A percentile compares a stretch with the other conserved stretches of the same genome.
Conservation (phyloP, 257 asterid species). For the Coffea canephora region DNA sequence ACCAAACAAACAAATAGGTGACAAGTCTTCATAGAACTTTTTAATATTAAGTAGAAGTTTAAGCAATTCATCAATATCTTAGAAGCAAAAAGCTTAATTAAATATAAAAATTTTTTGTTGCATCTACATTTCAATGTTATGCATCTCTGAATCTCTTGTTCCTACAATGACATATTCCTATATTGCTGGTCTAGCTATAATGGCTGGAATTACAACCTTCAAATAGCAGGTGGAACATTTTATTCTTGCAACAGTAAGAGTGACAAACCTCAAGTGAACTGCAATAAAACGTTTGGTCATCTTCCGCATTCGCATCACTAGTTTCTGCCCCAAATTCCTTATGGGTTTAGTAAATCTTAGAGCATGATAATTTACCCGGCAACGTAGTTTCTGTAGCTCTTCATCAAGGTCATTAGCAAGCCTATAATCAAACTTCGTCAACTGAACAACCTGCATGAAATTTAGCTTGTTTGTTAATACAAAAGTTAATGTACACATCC, state of each 20-base stretch:
- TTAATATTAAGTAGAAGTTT: not conserved
- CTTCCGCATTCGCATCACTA: slow-evolving; percentile 77
- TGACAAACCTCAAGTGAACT: slow-evolving; percentile 82
- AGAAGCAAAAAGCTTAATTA: not conserved
- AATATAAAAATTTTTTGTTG: not conserved
- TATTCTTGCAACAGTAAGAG: slow-evolving; percentile 6
- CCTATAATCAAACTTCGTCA: slow-evolving; percentile 97
- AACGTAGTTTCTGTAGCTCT: slow-evolving; percentile 85
- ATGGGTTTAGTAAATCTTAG: slow-evolving; percentile 84
- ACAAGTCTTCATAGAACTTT: not conserved
- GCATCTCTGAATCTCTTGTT: not conserved
- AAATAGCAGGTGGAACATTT: not conserved
- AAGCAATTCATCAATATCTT: not conserved
- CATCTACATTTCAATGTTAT: not conserved
- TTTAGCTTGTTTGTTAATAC: slow-evolving; percentile 15
- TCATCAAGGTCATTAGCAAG: slow-evolving; percentile 85
- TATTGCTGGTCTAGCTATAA: not conserved
- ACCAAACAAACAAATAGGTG: not conserved
- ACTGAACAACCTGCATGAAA: slow-evolving; percentile 84
- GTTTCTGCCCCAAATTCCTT: slow-evolving; percentile 72
- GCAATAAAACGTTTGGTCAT: slow-evolving; percentile 86
- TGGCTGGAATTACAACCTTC: not conserved
- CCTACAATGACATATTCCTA: not conserved
- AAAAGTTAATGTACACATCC: not conserved
- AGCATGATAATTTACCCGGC: slow-evolving; percentile 94